Conservation (phyloP, 495 filamentous ascomycete species). For the Parathielavia hyrcaniae region DNA sequence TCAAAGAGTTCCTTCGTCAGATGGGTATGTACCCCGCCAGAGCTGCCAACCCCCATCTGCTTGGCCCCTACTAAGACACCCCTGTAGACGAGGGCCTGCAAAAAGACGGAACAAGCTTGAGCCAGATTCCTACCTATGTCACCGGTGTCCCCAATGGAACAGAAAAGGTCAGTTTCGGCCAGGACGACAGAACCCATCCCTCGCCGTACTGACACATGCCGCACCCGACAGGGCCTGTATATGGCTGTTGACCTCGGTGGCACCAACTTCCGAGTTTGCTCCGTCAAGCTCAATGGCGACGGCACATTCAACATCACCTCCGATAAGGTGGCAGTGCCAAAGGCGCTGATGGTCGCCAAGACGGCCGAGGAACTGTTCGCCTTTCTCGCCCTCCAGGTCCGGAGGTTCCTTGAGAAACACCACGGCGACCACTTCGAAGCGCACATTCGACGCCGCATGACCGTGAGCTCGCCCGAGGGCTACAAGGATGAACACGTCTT, state of each 20-base stretch:
- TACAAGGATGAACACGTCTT: constrained; percentile 67
- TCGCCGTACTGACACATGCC: constrained; percentile 14
- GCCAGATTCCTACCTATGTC: constrained; percentile 95
- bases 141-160: constrained; percentile 95
- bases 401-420: constrained; percentile 75
- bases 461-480: constrained; percentile 47
- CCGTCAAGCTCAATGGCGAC: constrained; percentile 83
- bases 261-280: constrained; percentile 97
- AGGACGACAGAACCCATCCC: background rate
- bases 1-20: constrained; percentile 77
- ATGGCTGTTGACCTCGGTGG: constrained; percentile 94
- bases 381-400: constrained; percentile 89
- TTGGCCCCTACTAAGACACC: background rate
- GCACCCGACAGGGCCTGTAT: constrained; percentile 75
- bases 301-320: constrained; percentile 86
- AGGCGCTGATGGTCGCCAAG: constrained; percentile 82
- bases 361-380: constrained; percentile 82
- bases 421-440: constrained; percentile 83
- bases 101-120: constrained; percentile 71
- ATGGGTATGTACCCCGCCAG: constrained; percentile 54
- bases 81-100: constrained; percentile 68
- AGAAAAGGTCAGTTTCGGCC: constrained; percentile 61
- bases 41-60: background rate
- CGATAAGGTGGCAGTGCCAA: constrained; percentile 85
- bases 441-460: constrained; percentile 55